These are phyloP conservation scores for Xylaria palmicola DNA, from an alignment of 495 filamentous ascomycete species.

Conservation along the genomic window DNA sequence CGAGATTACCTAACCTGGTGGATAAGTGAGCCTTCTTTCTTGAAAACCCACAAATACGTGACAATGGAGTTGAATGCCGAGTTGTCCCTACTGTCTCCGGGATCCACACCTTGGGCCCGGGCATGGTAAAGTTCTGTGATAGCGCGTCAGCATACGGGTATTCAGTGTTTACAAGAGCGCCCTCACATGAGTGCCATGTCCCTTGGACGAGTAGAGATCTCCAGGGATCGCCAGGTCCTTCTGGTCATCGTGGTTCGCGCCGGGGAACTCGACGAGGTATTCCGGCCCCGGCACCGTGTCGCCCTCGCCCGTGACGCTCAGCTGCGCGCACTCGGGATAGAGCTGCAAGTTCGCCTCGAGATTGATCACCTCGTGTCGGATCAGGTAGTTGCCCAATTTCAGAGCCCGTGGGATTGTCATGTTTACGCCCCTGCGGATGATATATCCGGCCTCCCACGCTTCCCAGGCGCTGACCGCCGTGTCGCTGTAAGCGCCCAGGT, in stretches of 20 bases:
- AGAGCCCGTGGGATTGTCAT: constrained; percentile 33
- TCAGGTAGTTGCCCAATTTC: constrained; percentile 40
- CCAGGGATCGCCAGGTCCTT: not conserved
- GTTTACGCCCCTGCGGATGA: not conserved
- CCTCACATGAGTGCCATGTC: not conserved
- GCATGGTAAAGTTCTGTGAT: not conserved
- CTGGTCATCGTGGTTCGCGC: constrained; percentile 2
- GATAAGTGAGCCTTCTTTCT: no score
- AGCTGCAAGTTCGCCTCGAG: constrained; percentile 34
- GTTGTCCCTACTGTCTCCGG: not conserved
- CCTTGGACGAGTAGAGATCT: not conserved
- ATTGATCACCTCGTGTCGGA: constrained; percentile 42
- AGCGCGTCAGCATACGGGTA: no score
- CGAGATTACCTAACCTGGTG: no score
- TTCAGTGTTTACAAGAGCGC: not conserved
- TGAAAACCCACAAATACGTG: no score
- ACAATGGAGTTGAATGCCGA: no score
- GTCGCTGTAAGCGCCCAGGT: not conserved
- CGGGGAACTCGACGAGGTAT: constrained; percentile 35
- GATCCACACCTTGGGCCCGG: not conserved
- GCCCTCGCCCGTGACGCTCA: constrained; percentile 39
- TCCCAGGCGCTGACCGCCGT: not conserved
- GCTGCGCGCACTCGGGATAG: constrained; percentile 46
- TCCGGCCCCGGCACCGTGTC: constrained; percentile 25
- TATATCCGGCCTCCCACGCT: not conserved